Percentiles rank a stretch among this genome's conserved stretches.
Conservation (phyloP, 1,139 yeast species). For the Yamadazyma dendronema region DNA sequence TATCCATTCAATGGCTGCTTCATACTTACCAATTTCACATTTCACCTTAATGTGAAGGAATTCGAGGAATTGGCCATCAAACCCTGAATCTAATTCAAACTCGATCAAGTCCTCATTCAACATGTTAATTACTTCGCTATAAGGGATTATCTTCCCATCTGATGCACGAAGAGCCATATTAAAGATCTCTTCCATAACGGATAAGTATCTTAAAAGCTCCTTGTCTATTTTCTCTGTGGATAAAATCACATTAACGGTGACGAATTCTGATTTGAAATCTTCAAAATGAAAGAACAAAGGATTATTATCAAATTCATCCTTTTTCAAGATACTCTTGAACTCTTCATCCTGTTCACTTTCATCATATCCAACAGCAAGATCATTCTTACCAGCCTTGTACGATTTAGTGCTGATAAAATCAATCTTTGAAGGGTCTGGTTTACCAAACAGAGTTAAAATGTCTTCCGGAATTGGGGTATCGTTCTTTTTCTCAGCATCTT, state of each 20-base stretch:
- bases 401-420: constrained; percentile 70
- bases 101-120: constrained; percentile 74
- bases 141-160: constrained; percentile 50
- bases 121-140: constrained; percentile 70
- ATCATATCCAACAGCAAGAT: constrained; percentile 15
- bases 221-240: constrained; percentile 63
- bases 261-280: constrained; percentile 75
- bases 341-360: too few species aligned
- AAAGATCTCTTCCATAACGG: constrained; percentile 63
- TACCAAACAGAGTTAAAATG: constrained; percentile 56
- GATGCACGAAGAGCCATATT: constrained; percentile 69
- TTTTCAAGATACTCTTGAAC: constrained; percentile 39
- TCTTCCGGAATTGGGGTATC: constrained; percentile 73
- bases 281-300: constrained; percentile 80
- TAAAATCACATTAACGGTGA: constrained; percentile 64
- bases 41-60: constrained; percentile 59
- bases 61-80: constrained; percentile 64
- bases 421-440: constrained; percentile 76
- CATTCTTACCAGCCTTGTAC: constrained; percentile 47
- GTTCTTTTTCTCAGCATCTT: constrained; percentile 64
- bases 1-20: constrained; percentile 74
- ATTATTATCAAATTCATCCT: constrained; percentile 49
- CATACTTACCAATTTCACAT: constrained; percentile 62
- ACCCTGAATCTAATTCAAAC: constrained; percentile 54
- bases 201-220: constrained; percentile 61